phyloP scores from a whole-genome alignment of 2,329 filamentous ascomycete genomes.

The Hypoxylon sp. region DNA sequence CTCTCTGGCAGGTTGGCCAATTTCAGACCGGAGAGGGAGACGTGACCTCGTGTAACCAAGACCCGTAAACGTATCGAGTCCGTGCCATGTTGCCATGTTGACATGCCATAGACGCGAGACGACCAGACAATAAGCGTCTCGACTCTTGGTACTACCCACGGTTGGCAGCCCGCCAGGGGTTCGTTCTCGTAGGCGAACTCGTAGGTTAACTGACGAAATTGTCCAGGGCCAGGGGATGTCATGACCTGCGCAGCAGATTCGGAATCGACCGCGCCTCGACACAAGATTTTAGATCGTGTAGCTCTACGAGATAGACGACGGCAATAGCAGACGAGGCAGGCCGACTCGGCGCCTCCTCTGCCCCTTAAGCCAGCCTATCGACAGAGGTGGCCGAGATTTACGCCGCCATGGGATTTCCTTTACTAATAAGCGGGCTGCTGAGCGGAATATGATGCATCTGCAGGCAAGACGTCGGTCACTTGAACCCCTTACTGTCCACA shows the following conservation, averaged over 20 bases:
- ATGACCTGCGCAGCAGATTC: slow-evolving; percentile 33
- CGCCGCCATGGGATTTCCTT: slow-evolving; percentile 16
- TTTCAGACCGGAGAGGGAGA: neutral
- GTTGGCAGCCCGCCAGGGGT: slow-evolving; percentile 21
- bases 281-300: slow-evolving; percentile 8
- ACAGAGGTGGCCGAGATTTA: slow-evolving; percentile 19
- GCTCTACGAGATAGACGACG: slow-evolving; percentile 25
- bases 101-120: too few relatives aligned
- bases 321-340: slow-evolving; percentile 5
- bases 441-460: slow-evolving; percentile 14
- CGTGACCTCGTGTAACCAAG: slow-evolving; percentile 1
- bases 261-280: slow-evolving; percentile 24
- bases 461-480: slow-evolving; percentile 18
- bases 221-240: slow-evolving; percentile 24
- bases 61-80: neutral
- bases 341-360: slow-evolving; percentile 1
- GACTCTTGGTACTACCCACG: slow-evolving; percentile 21
- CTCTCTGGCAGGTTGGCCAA: neutral
- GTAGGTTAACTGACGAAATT: slow-evolving; percentile 10
- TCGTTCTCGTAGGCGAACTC: slow-evolving; percentile 12
- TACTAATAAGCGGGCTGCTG: slow-evolving; percentile 16
- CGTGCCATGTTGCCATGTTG: too few relatives aligned
- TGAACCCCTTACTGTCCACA: slow-evolving; percentile 28
- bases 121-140: neutral
- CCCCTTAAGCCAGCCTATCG: neutral